phyloP scores from a whole-genome alignment of 139 green algal genomes.

The Chlorella sp. region DNA sequence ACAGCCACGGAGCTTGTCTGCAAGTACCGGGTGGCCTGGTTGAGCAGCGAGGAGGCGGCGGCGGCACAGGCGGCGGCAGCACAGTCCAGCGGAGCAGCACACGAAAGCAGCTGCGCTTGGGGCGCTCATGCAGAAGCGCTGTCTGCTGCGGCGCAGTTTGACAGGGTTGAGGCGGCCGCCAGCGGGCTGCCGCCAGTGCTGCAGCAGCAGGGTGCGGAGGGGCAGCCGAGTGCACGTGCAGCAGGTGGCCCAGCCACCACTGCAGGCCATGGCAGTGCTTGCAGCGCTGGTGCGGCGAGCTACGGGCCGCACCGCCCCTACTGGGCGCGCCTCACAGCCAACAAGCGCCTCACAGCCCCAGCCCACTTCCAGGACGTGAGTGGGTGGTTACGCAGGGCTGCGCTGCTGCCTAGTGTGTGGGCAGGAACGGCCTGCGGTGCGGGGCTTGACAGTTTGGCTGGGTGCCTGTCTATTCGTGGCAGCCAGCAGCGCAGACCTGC shows the following conservation, averaged over 20 bases:
- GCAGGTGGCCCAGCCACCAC: conserved; percentile 21
- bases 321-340: conserved; percentile 65
- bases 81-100: background rate
- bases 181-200: conserved; percentile 27
- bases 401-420: too few species aligned
- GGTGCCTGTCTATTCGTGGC: too few species aligned
- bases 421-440: too few species aligned
- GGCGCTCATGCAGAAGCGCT: conserved; percentile 35
- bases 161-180: conserved; percentile 45
- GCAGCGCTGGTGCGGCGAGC: background rate
- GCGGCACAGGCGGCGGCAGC: conserved; percentile 23
- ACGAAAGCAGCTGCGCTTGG: conserved; percentile 15
- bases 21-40: conserved; percentile 60
- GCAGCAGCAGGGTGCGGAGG: background rate
- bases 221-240: conserved; percentile 5
- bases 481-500: too few species aligned
- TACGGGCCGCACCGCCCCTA: conserved; percentile 61
- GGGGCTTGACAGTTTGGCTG: too few species aligned
- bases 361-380: conserved; percentile 85
- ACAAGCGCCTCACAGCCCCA: conserved; percentile 72
- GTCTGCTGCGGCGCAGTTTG: conserved; percentile 47
- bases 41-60: conserved; percentile 14
- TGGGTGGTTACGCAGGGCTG: too few species aligned
- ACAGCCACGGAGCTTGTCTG: conserved; percentile 51
- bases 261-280: background rate